These are phyloP conservation scores for Chrysoporthe puriensis DNA, from an alignment of 2,329 filamentous ascomycete genomes.

Conservation along the genomic window DNA sequence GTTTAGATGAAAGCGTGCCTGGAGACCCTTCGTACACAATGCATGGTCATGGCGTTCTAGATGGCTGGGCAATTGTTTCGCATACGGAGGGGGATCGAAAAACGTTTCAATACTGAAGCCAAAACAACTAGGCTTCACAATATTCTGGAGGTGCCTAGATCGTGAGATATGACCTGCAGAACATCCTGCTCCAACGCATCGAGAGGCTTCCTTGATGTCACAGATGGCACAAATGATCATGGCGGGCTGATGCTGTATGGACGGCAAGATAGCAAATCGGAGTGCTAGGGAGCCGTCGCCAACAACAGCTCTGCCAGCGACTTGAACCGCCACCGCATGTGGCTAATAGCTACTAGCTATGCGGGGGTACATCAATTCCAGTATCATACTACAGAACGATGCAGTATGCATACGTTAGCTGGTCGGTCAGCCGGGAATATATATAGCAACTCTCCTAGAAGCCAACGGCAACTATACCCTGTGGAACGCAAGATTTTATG, in stretches of 20 bases:
- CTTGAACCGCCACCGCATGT: background rate
- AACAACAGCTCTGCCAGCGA: background rate
- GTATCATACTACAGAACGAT: background rate
- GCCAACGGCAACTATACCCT: background rate
- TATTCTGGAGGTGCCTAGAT: background rate
- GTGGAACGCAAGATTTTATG: background rate
- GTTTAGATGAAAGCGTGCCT: constrained; percentile 1
- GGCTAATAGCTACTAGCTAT: background rate
- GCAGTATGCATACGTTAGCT: background rate
- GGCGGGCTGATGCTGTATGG: background rate
- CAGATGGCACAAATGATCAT: background rate
- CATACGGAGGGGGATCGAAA: background rate
- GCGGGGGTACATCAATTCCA: background rate
- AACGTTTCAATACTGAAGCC: background rate
- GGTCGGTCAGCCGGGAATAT: background rate
- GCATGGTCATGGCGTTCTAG: background rate
- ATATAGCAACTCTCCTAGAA: background rate
- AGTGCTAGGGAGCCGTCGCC: background rate
- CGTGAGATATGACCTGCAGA: background rate
- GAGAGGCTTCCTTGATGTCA: background rate
- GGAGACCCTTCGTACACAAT: background rate
- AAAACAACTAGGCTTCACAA: background rate
- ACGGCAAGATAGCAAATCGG: background rate
- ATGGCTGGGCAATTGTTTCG: background rate
- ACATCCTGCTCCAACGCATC: background rate